Evolutionary conservation across 768 basidiomycete species (phyloP).

Genomic region (Paxillus rubicundulus): DNA sequence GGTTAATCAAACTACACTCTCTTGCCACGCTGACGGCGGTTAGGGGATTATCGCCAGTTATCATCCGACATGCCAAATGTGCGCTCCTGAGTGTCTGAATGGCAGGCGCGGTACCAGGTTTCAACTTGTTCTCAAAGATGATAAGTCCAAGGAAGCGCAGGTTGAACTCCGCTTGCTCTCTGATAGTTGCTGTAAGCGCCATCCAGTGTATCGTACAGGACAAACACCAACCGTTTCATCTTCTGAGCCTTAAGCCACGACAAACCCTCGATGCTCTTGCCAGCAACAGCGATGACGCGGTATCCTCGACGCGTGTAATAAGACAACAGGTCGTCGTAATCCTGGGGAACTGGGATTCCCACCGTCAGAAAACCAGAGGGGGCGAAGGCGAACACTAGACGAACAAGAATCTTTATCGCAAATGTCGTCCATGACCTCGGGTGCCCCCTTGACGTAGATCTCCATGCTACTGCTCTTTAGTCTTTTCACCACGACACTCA

Average conservation of each 20-base stretch:
- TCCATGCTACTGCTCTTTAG: conserved; percentile 96
- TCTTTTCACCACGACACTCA: conserved; percentile 97
- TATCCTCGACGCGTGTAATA: conserved; percentile 98
- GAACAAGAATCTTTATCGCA: conserved; percentile 89
- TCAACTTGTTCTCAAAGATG: conserved; percentile 98
- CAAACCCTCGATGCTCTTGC: conserved; percentile 89
- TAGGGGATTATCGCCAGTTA: conserved; percentile 95
- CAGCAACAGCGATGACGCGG: conserved; percentile 96
- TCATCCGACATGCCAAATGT: conserved; percentile 94
- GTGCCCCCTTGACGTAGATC: conserved; percentile 98
- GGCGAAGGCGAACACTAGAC: conserved; percentile 30
- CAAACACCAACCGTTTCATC: conserved; percentile 73
- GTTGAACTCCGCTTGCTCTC: conserved; percentile 91
- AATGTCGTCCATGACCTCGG: conserved; percentile 95
- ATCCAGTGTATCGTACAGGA: neutral
- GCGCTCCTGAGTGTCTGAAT: conserved; percentile 87
- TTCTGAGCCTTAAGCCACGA: conserved; percentile 98
- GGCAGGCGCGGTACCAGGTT: conserved; percentile 85
- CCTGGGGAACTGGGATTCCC: conserved; percentile 71
- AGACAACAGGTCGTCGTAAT: conserved; percentile 93
- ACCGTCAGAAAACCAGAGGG: conserved; percentile 12
- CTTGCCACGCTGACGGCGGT: conserved; percentile 97
- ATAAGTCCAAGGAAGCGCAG: conserved; percentile 91
- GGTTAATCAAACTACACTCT: conserved; percentile 87
- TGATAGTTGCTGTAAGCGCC: conserved; percentile 30